These are phyloP conservation scores for Diplodia intermedia DNA, from an alignment of 2,329 filamentous ascomycete species.

Conservation along the genomic window DNA sequence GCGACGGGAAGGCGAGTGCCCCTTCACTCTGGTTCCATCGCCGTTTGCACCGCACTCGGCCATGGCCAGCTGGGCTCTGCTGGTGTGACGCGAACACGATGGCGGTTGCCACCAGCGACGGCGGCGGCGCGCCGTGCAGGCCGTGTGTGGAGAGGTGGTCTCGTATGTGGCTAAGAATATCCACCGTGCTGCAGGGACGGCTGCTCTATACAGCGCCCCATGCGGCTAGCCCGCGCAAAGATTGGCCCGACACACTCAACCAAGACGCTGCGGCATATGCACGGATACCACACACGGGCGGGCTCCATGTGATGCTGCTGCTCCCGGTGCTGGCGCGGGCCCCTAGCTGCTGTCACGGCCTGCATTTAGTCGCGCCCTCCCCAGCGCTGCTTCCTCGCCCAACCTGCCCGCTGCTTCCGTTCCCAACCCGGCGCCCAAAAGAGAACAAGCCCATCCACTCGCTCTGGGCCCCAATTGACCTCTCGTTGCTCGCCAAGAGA, in stretches of 20 bases:
- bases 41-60: background rate
- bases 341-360: constrained; percentile 10
- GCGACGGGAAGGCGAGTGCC: background rate
- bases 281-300: constrained; percentile 10
- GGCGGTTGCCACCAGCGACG: background rate
- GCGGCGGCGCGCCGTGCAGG: background rate
- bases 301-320: constrained; percentile 15
- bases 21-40: constrained; percentile 4
- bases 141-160: constrained; percentile 11
- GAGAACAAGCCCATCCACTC: constrained; percentile 23
- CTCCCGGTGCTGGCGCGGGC: background rate
- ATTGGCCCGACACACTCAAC: constrained; percentile 10
- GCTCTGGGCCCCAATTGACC: constrained; percentile 20
- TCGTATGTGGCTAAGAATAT: constrained; percentile 30
- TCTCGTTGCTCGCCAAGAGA: no score
- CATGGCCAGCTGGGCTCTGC: background rate
- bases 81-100: constrained; percentile 12
- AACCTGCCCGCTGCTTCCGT: background rate
- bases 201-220: constrained; percentile 12
- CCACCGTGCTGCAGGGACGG: constrained; percentile 19
- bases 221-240: constrained; percentile 8
- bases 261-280: constrained; percentile 7
- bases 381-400: constrained; percentile 1
- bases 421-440: no score
- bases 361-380: constrained; percentile 15